Percentiles rank a stretch among this genome's conserved stretches.
Conservation (phyloP, 2,329 filamentous ascomycete species). For the Sporothrix brasiliensis region DNA sequence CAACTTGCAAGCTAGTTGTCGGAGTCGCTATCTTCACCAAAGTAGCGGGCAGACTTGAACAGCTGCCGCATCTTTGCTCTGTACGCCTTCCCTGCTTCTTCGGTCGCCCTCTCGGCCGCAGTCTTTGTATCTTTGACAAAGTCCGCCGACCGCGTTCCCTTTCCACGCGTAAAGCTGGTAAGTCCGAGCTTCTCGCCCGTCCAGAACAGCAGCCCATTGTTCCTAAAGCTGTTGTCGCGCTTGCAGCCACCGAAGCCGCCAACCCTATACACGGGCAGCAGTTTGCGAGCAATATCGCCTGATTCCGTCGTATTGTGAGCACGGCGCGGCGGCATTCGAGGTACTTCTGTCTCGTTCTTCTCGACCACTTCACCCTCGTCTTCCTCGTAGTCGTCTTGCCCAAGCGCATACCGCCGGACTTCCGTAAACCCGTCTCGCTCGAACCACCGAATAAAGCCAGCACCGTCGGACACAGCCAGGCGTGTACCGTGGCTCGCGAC, state of each 20-base stretch:
- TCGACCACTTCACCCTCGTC: conserved; percentile 50
- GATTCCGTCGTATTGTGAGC: conserved; percentile 44
- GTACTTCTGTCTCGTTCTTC: too few species aligned
- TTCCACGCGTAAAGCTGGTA: conserved; percentile 61
- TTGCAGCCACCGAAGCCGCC: conserved; percentile 34
- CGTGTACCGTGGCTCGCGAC: conserved; percentile 80
- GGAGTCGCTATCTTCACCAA: conserved; percentile 39
- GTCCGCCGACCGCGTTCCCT: conserved; percentile 54
- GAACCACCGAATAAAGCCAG: conserved; percentile 85
- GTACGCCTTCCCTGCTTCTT: conserved; percentile 63
- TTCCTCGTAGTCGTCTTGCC: conserved; percentile 38
- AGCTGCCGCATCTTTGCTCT: conserved; percentile 72
- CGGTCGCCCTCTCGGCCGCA: conserved; percentile 53
- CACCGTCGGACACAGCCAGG: conserved; percentile 80
- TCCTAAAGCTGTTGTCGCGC: conserved; percentile 44
- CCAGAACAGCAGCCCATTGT: conserved; percentile 80
- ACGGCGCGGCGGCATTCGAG: conserved; percentile 31
- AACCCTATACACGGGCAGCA: conserved; percentile 61
- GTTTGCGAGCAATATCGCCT: conserved; percentile 78
- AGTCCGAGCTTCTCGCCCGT: conserved; percentile 83
- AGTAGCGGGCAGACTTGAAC: conserved; percentile 72
- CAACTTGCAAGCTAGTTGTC: background rate
- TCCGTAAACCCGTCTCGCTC: conserved; percentile 77
- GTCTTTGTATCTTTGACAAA: conserved; percentile 54
- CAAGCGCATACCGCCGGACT: conserved; percentile 58